A percentile compares a stretch with the other conserved stretches of the same genome.
These are phyloP conservation scores for Hydnomerulius pinastri DNA, from an alignment of 768 basidiomycete genomes.

Conservation along the genomic window DNA sequence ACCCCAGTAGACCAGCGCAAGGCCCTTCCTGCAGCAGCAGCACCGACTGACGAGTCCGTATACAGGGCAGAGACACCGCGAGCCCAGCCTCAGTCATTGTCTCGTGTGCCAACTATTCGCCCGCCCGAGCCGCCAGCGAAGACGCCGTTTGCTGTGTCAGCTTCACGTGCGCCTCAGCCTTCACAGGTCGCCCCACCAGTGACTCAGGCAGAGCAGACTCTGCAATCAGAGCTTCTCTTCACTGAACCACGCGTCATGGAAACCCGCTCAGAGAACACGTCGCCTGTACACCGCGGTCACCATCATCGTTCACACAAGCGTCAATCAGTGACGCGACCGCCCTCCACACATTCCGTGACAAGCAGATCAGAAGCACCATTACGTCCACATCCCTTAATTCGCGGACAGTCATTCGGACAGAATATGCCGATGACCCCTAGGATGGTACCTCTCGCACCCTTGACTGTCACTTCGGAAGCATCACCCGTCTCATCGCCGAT, in stretches of 20 bases:
- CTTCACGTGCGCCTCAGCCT: slow-evolving; percentile 19
- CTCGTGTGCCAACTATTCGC: slow-evolving; percentile 35
- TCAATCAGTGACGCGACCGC: slow-evolving; percentile 53
- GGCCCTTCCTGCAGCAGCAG: slow-evolving; percentile 8
- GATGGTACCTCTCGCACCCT: slow-evolving; percentile 56
- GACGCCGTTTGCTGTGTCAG: slow-evolving; percentile 6
- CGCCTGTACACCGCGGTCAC: slow-evolving; percentile 39
- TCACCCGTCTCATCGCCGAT: slow-evolving; percentile 44
- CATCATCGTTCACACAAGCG: slow-evolving; percentile 41
- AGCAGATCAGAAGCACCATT: slow-evolving; percentile 39
- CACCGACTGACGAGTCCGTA: slow-evolving; percentile 16
- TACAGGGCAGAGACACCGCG: slow-evolving; percentile 33
- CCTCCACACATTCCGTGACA: slow-evolving; percentile 62
- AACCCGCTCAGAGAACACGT: slow-evolving; percentile 42
- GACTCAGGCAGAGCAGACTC: slow-evolving; percentile 11
- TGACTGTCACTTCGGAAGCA: slow-evolving; percentile 58
- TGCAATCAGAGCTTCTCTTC: slow-evolving; percentile 17
- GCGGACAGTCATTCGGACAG: slow-evolving; percentile 66
- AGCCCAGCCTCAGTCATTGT: slow-evolving; percentile 32
- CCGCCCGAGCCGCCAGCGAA: slow-evolving; percentile 26
- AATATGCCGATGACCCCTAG: slow-evolving; percentile 36
- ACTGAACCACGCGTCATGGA: slow-evolving; percentile 23
- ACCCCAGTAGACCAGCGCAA: slow-evolving; percentile 33
- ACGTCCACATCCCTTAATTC: slow-evolving; percentile 77
- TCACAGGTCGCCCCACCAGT: slow-evolving; percentile 17